Evolutionary conservation across 1,284 basidiomycete genomes (phyloP), one percentile per base, ranked within the genome.

Genomic region (Microbotryum scabiosae): DNA sequence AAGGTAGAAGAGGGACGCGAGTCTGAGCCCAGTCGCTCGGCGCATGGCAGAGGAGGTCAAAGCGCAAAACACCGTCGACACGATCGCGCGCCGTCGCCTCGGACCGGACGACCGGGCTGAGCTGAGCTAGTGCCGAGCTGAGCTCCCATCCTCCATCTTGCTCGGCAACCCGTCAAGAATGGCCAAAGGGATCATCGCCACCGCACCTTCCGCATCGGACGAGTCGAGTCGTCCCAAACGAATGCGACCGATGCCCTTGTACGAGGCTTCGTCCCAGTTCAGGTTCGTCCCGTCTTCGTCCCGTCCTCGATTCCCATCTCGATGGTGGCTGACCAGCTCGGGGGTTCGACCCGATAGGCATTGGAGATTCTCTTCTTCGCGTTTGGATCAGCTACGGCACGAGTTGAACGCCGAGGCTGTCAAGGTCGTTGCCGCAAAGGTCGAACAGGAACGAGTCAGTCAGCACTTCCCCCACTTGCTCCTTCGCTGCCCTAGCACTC

Each of bases 181-280:
- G 36, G 36, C 36, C 36, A 41, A 41, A 18, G 16, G 36, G 36
- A 41, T 41, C 36, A 18, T 41, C 36, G 36, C 36, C 10, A 30
- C 30, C 30, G 10, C 30, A 7, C 8, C 30, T 10, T 30, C 30
- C 36, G 36, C 36, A 16, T 12, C 36, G 16, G 36, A 41, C 16
- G 36, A 41, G 47, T 10, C 21, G 23, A 49, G 26, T 26, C n/a
- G 28, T 51, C 26, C 47, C 20, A 18, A 21, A 50, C n/a, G 73
- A n/a, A 26, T 12, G 12, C 26, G 44, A 9, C 48, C 59, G 2
- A 53, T 74, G 5, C 70, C 73, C 8, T 72, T 90, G 7, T 94
- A 88, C 72, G 84, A 91, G 72, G 84, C 82, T 59, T 88, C 88
- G 65, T 90, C 89, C 0, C 91, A 96, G 73, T 93, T 80, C 76